A percentile compares a stretch with the other conserved stretches of the same genome.
These are phyloP conservation scores for Pichia norvegensis DNA, from an alignment of 1,139 yeast genomes.

Conservation along the genomic window DNA sequence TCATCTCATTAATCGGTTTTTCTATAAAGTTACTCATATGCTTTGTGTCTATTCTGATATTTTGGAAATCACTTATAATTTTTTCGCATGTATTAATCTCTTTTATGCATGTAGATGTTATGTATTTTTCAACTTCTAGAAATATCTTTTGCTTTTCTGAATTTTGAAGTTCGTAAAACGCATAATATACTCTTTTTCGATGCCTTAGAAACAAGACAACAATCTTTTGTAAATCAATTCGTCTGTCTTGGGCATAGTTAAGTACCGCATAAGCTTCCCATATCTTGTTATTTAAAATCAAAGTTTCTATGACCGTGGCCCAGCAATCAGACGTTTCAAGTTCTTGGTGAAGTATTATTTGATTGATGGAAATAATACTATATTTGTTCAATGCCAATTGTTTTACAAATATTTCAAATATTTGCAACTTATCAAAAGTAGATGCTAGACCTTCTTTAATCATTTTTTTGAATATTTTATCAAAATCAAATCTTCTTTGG, in stretches of 20 bases:
- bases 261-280: conserved; percentile 6
- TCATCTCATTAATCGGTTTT: background rate
- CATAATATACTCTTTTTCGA: background rate
- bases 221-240: background rate
- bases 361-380: conserved; percentile 1
- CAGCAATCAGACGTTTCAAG: background rate
- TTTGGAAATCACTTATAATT: background rate
- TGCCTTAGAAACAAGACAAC: background rate
- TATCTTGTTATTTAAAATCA: background rate
- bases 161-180: background rate
- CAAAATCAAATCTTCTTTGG: background rate
- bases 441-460: background rate
- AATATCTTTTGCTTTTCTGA: background rate
- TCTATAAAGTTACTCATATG: background rate
- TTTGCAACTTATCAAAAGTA: background rate
- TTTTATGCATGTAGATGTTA: background rate
- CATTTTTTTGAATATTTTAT: background rate
- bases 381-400: background rate
- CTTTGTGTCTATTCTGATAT: background rate
- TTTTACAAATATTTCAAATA: conserved; percentile 1
- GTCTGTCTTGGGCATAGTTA: background rate
- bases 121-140: background rate
- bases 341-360: background rate
- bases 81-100: background rate
- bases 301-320: background rate